Evolutionary conservation across 352 stramenopile genomes (phyloP).

Genomic region (Globisporangium paddicum): DNA sequence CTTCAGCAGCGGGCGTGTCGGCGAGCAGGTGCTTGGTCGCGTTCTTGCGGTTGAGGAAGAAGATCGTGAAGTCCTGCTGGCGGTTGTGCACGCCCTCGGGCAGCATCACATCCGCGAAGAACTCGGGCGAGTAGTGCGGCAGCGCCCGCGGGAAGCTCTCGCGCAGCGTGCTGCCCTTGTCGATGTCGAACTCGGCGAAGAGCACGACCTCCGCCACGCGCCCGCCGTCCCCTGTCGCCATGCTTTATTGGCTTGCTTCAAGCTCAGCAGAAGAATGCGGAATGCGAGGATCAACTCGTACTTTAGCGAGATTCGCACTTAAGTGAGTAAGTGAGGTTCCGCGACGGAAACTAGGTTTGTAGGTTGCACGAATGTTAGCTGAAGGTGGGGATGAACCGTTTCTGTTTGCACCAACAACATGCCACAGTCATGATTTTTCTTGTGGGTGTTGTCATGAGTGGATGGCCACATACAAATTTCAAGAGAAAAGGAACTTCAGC

Average conservation of each 20-base stretch:
- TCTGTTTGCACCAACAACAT: conserved; percentile 9
- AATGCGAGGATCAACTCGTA: background rate
- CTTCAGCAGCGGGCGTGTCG: background rate
- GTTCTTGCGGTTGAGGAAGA: conserved; percentile 80
- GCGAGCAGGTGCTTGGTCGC: conserved; percentile 7
- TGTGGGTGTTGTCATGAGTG: conserved; percentile 1
- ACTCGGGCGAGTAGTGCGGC: conserved; percentile 81
- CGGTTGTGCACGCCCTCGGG: conserved; percentile 87
- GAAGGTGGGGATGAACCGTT: background rate
- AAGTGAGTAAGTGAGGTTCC: background rate
- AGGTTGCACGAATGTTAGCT: conserved; percentile 1
- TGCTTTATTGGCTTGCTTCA: conserved; percentile 6
- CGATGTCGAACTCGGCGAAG: conserved; percentile 85
- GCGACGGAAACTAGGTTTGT: background rate
- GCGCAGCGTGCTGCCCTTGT: conserved; percentile 83
- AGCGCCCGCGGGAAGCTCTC: conserved; percentile 58
- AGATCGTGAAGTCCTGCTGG: conserved; percentile 81
- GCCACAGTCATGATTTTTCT: conserved; percentile 13
- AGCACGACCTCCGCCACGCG: conserved; percentile 67
- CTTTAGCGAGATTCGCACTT: background rate
- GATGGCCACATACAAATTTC: background rate
- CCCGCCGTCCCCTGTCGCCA: conserved; percentile 6
- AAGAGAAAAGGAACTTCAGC: background rate
- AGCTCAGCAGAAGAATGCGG: too few relatives aligned
- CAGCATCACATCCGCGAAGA: conserved; percentile 88